These are phyloP conservation scores for Sphagnum contortum DNA, from an alignment of 225 moss, liverwort and hornwort genomes.

Conservation along the genomic window DNA sequence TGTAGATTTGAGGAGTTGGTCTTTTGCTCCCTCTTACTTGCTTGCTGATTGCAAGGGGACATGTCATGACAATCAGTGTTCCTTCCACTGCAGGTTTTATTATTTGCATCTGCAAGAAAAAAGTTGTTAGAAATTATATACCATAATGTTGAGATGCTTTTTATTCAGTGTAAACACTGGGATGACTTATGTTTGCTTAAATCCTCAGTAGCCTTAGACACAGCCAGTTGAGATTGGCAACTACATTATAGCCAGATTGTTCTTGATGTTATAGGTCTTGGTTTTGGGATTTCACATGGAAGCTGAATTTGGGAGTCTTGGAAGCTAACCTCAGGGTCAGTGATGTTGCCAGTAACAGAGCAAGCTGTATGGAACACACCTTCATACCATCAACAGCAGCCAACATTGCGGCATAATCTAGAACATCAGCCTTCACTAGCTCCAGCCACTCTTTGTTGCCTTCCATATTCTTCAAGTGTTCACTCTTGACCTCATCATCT, in stretches of 20 bases:
- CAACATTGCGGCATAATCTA: conserved; percentile 18
- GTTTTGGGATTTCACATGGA: too few species aligned
- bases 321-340: conserved; percentile 28
- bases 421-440: conserved; percentile 27
- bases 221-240: too few species aligned
- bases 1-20: conserved; percentile 7
- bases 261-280: too few species aligned
- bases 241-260: too few species aligned
- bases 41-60: too few species aligned
- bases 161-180: neutral
- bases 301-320: neutral
- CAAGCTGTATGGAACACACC: conserved; percentile 28
- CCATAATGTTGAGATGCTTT: too few species aligned
- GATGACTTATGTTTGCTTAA: too few species aligned
- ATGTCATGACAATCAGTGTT: conserved; percentile 26
- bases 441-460: conserved; percentile 39
- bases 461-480: conserved; percentile 27
- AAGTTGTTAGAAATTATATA: neutral
- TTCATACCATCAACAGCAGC: conserved; percentile 24
- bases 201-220: too few species aligned
- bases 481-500: conserved; percentile 15
- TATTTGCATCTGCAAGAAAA: conserved; percentile 34
- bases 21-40: neutral
- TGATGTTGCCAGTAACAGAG: conserved; percentile 15
- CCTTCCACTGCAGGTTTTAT: conserved; percentile 47